Percentiles rank a stretch among this genome's conserved stretches.
Conservation (phyloP, 2,329 filamentous ascomycete genomes). For the Pseudogymnoascus pannorum region DNA sequence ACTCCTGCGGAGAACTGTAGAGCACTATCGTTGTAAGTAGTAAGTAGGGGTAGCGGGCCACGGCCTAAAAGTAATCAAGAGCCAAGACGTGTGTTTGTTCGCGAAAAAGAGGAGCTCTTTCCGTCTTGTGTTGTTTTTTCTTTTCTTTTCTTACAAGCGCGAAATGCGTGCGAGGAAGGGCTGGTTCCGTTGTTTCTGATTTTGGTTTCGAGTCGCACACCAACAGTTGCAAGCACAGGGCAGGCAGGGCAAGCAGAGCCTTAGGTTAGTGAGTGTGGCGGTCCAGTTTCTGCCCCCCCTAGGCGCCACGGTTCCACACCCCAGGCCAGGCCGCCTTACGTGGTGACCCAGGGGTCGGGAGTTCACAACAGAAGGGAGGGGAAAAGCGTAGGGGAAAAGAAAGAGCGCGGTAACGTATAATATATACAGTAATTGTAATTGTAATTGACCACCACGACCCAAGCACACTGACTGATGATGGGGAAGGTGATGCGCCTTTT, state of each 20-base stretch:
- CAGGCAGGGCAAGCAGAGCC: background rate
- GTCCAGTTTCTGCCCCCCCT: background rate
- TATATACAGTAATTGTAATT: background rate
- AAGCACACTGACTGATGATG: background rate
- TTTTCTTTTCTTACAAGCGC: background rate
- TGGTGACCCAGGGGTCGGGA: slow-evolving; percentile 5
- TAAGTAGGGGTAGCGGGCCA: too few species aligned
- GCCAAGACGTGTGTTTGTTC: background rate
- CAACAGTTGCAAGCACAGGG: background rate
- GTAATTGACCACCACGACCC: background rate
- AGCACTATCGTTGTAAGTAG: too few species aligned
- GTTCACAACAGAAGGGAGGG: background rate
- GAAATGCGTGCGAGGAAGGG: background rate
- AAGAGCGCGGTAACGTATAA: too few species aligned
- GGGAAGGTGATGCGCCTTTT: background rate
- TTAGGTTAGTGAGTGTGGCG: background rate
- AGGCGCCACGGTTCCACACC: background rate
- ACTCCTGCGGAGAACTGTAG: background rate
- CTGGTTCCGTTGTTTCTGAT: background rate
- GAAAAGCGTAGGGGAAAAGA: too few species aligned
- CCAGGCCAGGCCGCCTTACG: slow-evolving; percentile 3
- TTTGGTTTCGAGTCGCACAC: slow-evolving; percentile 4
- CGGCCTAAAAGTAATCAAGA: too few species aligned
- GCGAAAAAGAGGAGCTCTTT: background rate
- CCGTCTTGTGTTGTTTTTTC: too few species aligned